Conservation (phyloP, 257 asterid genomes). For the Apocynum venetum region DNA sequence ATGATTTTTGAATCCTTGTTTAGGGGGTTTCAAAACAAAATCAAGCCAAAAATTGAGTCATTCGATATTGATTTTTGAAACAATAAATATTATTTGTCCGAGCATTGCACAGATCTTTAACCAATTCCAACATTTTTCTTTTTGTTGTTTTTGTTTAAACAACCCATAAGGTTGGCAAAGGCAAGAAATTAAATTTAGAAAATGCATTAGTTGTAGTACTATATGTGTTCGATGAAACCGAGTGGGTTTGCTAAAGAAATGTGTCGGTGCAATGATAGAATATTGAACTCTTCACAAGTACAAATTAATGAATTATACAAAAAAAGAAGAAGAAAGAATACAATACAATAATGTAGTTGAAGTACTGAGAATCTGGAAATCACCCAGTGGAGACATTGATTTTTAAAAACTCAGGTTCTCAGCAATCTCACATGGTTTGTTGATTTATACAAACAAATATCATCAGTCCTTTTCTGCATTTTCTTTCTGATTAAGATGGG, state of each 20-base stretch:
- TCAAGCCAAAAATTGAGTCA: too few relatives aligned
- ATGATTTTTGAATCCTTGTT: too few relatives aligned
- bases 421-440: conserved; percentile 1
- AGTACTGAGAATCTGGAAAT: not conserved
- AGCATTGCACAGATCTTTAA: too few relatives aligned
- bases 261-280: not conserved
- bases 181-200: too few relatives aligned
- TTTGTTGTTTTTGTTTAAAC: too few relatives aligned
- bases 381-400: not conserved
- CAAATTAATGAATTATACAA: not conserved
- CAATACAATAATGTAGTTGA: not conserved
- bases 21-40: too few relatives aligned
- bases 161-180: too few relatives aligned
- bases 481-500: not conserved
- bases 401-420: not conserved
- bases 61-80: too few relatives aligned
- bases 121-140: too few relatives aligned
- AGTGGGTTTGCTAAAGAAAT: not conserved
- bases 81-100: too few relatives aligned
- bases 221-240: too few relatives aligned
- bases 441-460: not conserved
- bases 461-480: not conserved
- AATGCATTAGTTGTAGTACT: too few relatives aligned
- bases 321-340: not conserved
- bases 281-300: not conserved